Percentiles rank a stretch among this genome's conserved stretches.
Conservation (phyloP, 2,329 filamentous ascomycete genomes). For the Cladosporium austrohemisphaericum region DNA sequence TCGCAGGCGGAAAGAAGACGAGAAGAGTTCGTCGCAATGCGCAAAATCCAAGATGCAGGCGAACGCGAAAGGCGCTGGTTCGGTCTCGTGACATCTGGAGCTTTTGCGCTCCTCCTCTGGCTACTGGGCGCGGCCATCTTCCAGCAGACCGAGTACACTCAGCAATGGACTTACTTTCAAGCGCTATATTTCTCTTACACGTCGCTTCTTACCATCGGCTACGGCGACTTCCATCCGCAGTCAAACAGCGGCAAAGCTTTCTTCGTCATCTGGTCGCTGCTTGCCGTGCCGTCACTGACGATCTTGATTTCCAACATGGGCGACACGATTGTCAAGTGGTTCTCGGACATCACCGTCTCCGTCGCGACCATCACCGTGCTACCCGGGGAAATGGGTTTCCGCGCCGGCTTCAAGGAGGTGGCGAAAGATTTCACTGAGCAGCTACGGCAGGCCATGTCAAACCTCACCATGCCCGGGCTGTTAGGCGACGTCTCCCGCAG, state of each 20-base stretch:
- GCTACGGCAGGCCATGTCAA: background rate
- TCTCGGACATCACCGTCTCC: constrained; percentile 55
- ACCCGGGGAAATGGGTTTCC: constrained; percentile 46
- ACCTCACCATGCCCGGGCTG: constrained; percentile 8
- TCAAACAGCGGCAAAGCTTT: constrained; percentile 53
- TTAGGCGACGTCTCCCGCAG: constrained; percentile 9
- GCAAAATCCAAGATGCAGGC: constrained; percentile 41
- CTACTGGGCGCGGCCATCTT: constrained; percentile 51
- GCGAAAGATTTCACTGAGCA: background rate
- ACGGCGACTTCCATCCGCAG: constrained; percentile 47
- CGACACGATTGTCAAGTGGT: constrained; percentile 51
- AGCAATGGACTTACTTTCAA: constrained; percentile 52
- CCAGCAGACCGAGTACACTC: constrained; percentile 18
- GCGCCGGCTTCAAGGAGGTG: constrained; percentile 29
- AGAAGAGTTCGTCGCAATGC: constrained; percentile 50
- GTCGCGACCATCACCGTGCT: constrained; percentile 53
- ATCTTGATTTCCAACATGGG: constrained; percentile 54
- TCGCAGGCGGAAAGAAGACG: constrained; percentile 39
- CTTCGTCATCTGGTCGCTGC: constrained; percentile 55
- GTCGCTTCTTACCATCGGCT: constrained; percentile 53
- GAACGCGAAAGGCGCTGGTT: constrained; percentile 42
- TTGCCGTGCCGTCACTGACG: constrained; percentile 53
- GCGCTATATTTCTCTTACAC: constrained; percentile 53
- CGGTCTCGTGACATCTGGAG: constrained; percentile 35
- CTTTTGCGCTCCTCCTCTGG: constrained; percentile 43